A percentile compares a stretch with the other conserved stretches of the same genome.
phyloP scores from a whole-genome alignment of 139 green algal species.

The Limnomonas spitsbergensis region DNA sequence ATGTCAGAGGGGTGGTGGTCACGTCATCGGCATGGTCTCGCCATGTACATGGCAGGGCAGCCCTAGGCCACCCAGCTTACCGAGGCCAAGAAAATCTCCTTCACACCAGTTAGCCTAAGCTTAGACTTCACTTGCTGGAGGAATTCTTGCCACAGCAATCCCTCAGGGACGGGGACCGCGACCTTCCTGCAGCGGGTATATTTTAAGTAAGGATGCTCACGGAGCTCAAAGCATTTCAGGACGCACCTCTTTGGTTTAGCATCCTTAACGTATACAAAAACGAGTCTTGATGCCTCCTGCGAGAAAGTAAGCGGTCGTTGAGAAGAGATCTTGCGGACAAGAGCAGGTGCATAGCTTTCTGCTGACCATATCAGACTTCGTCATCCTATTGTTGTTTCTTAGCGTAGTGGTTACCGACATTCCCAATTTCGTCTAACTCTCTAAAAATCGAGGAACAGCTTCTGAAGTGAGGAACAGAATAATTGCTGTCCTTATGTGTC shows the following conservation, averaged over 20 bases:
- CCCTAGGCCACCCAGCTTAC: constrained; percentile 30
- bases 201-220: too few species aligned
- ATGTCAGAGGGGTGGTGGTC: not conserved
- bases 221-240: too few species aligned
- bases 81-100: constrained; percentile 65
- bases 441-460: too few species aligned
- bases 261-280: constrained; percentile 78
- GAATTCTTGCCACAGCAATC: constrained; percentile 69
- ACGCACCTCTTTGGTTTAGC: constrained; percentile 64
- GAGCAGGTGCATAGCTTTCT: not conserved
- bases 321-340: constrained; percentile 20
- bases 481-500: too few species aligned
- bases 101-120: constrained; percentile 66
- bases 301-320: constrained; percentile 52
- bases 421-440: too few species aligned
- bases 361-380: not conserved
- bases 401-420: not conserved
- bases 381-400: not conserved
- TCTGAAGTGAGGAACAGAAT: too few species aligned
- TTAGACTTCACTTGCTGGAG: constrained; percentile 63
- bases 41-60: not conserved
- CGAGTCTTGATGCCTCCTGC: constrained; percentile 74
- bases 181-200: constrained; percentile 75
- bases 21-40: not conserved
- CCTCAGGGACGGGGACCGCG: constrained; percentile 74